These are phyloP conservation scores for Zancudomyces culisetae DNA, from an alignment of 371 early-diverging fungal genomes.

Conservation along the genomic window DNA sequence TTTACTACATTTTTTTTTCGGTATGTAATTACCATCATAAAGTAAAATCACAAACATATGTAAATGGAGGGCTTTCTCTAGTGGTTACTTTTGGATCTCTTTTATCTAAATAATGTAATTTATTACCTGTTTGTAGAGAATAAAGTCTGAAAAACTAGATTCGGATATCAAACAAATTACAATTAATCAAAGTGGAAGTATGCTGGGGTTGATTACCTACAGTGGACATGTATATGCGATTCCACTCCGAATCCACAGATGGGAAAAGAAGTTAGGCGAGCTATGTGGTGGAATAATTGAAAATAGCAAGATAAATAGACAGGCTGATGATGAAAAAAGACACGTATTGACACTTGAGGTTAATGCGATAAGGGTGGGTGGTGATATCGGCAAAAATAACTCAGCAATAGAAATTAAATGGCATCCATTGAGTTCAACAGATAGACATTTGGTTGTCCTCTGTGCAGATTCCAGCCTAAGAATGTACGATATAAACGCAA, in stretches of 20 bases:
- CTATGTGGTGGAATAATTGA: too few relatives aligned
- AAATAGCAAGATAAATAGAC: not conserved
- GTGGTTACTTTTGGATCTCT: too few relatives aligned
- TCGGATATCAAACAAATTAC: not conserved
- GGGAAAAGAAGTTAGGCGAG: not conserved
- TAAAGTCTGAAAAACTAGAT: not conserved
- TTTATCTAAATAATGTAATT: too few relatives aligned
- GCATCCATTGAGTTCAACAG: slow-evolving; percentile 18
- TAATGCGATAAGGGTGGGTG: not conserved
- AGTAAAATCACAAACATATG: too few relatives aligned
- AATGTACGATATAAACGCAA: slow-evolving; percentile 15
- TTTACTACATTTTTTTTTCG: too few relatives aligned
- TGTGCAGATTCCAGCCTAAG: slow-evolving; percentile 5
- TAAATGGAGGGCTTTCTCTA: too few relatives aligned
- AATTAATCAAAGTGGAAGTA: not conserved
- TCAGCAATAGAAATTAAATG: slow-evolving; percentile 11
- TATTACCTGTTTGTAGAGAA: too few relatives aligned
- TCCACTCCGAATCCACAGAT: not conserved
- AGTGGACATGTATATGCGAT: not conserved
- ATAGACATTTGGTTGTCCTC: slow-evolving; percentile 17
- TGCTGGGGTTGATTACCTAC: not conserved
- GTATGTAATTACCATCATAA: too few relatives aligned
- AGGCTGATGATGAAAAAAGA: not conserved
- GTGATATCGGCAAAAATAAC: not conserved
- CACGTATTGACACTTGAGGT: not conserved